Conservation (phyloP, 768 basidiomycete species). For the Tricholoma saponaceum region DNA sequence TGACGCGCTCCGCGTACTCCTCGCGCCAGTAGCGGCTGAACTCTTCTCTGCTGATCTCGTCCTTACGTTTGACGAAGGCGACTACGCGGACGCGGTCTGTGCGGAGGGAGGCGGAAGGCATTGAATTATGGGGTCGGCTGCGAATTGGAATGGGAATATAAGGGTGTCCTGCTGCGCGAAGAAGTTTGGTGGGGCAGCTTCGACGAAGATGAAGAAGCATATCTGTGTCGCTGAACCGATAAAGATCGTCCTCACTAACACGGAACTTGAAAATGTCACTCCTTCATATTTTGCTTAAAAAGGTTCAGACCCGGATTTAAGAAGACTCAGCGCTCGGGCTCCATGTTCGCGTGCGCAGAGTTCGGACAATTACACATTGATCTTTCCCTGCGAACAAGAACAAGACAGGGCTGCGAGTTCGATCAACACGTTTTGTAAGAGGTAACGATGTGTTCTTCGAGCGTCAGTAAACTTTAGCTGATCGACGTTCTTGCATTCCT, state of each 20-base stretch:
- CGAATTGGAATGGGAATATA: not conserved
- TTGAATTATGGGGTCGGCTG: not conserved
- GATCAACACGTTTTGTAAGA: too few species aligned
- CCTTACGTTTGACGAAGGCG: slow-evolving; percentile 22
- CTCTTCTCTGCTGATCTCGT: slow-evolving; percentile 23
- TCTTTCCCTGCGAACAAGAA: too few species aligned
- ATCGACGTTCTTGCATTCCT: too few species aligned
- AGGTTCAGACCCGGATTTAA: too few species aligned
- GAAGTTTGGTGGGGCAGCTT: not conserved
- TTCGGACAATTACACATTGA: too few species aligned
- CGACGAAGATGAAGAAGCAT: not conserved
- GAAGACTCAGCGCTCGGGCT: too few species aligned
- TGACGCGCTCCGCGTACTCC: slow-evolving; percentile 23
- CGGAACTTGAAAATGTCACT: too few species aligned
- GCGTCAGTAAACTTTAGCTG: too few species aligned
- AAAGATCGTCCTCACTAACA: too few species aligned
- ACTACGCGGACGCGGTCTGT: slow-evolving; percentile 25
- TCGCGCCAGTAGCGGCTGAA: slow-evolving; percentile 29
- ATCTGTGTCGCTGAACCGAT: not conserved
- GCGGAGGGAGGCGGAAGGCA: slow-evolving; percentile 7
- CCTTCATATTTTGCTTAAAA: too few species aligned
- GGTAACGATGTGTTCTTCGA: not conserved
- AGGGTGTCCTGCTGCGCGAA: not conserved
- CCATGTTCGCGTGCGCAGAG: too few species aligned
- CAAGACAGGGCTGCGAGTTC: too few species aligned